phyloP scores from a whole-genome alignment of 192 early-diverging fungal genomes.

The Coemansia sp. region DNA sequence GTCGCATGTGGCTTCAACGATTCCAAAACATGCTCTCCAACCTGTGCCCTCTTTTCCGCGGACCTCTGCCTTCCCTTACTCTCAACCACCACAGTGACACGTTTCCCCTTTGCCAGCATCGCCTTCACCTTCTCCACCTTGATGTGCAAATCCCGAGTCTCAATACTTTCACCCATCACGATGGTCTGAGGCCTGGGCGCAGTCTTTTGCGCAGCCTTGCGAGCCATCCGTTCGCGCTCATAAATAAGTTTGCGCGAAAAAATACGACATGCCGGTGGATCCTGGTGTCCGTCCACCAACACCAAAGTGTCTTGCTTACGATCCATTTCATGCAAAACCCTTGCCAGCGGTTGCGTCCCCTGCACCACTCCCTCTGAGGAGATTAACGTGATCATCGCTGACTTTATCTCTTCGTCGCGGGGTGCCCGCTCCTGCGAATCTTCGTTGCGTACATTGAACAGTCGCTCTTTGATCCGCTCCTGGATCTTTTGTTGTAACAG shows the following conservation, averaged over 20 bases:
- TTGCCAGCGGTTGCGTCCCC: conserved; percentile 14
- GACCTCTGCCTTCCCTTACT: background rate
- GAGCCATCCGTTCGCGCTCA: conserved; percentile 28
- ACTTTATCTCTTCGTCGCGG: conserved; percentile 35
- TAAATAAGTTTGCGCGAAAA: conserved; percentile 37
- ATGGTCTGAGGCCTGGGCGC: conserved; percentile 24
- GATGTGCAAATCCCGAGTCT: conserved; percentile 23
- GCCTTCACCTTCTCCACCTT: conserved; percentile 14
- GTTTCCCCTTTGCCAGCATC: conserved; percentile 20
- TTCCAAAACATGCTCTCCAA: conserved; percentile 6
- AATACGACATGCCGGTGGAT: conserved; percentile 34
- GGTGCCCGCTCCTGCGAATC: conserved; percentile 6
- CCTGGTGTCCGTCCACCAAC: conserved; percentile 14
- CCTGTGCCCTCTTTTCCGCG: background rate
- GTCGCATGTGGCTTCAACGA: conserved; percentile 1
- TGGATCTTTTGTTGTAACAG: conserved; percentile 7
- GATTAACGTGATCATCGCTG: conserved; percentile 27
- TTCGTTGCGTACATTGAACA: conserved; percentile 6
- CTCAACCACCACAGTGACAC: conserved; percentile 27
- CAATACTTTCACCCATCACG: conserved; percentile 13
- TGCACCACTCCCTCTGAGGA: conserved; percentile 5
- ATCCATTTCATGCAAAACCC: conserved; percentile 23
- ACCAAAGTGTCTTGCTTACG: conserved; percentile 19
- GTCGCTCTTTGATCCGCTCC: conserved; percentile 7
- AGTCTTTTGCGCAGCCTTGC: conserved; percentile 1